Evolutionary conservation across 345 rosid species (phyloP).

Genomic region (Acer yangbiense): DNA sequence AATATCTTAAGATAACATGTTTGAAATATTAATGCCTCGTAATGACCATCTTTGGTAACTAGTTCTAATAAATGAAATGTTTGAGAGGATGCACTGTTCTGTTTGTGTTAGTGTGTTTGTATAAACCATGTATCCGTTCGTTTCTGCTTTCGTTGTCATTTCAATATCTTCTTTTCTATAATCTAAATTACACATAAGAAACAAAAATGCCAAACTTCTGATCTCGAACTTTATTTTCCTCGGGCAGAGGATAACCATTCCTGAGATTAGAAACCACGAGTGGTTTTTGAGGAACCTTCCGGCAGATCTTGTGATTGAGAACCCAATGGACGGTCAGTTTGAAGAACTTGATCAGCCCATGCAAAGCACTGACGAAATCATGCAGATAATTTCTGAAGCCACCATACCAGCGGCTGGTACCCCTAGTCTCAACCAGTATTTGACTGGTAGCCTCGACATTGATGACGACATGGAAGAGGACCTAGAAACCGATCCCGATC

Average conservation of each 20-base stretch:
- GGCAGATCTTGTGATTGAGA: slow-evolving; percentile 76
- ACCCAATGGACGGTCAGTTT: slow-evolving; percentile 50
- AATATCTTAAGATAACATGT: not conserved
- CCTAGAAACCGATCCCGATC: slow-evolving; percentile 83
- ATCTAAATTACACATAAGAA: not conserved
- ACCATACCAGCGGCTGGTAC: slow-evolving; percentile 85
- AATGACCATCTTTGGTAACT: too few species aligned
- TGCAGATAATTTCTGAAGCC: slow-evolving; percentile 96
- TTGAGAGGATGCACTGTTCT: too few species aligned
- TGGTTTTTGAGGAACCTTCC: slow-evolving; percentile 98
- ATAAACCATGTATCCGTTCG: too few species aligned
- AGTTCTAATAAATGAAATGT: too few species aligned
- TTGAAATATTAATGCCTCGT: too few species aligned
- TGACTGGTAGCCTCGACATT: slow-evolving; percentile 80
- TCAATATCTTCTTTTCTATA: too few species aligned
- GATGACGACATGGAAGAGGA: slow-evolving; percentile 99
- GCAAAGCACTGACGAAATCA: slow-evolving; percentile 85
- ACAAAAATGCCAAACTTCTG: not conserved
- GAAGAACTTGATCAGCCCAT: slow-evolving; percentile 85
- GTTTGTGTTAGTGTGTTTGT: too few species aligned
- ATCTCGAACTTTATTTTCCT: slow-evolving; percentile 22
- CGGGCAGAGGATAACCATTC: slow-evolving; percentile 85
- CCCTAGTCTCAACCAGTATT: slow-evolving; percentile 60
- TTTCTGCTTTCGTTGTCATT: too few species aligned
- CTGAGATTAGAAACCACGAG: slow-evolving; percentile 82